Conservation (phyloP, 495 filamentous ascomycete genomes). For the Penicillium paradoxum region DNA sequence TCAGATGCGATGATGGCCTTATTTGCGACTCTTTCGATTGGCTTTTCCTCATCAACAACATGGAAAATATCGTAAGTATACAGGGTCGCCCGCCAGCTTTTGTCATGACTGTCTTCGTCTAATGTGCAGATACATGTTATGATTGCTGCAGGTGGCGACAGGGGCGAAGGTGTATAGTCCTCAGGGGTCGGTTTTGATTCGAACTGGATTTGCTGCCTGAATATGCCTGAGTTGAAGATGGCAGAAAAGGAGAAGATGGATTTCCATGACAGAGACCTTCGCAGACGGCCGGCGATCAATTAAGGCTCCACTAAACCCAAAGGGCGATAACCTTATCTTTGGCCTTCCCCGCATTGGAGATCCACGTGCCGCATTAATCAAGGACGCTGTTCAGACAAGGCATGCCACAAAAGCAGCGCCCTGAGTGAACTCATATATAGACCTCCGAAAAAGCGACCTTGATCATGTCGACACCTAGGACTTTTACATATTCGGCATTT, state of each 20-base stretch:
- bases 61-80: neutral
- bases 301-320: neutral
- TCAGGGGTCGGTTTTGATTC: too few species aligned
- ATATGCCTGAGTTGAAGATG: too few species aligned
- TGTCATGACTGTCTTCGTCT: neutral
- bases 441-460: conserved; percentile 20
- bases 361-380: neutral
- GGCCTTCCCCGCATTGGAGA: neutral
- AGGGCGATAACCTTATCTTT: neutral
- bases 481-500: too few species aligned
- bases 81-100: neutral
- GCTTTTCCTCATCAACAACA: conserved; percentile 10
- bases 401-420: neutral
- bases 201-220: too few species aligned
- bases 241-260: too few species aligned
- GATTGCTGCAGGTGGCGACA: neutral
- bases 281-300: too few species aligned
- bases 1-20: conserved; percentile 32
- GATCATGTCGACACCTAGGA: conserved; percentile 38
- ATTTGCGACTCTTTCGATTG: conserved; percentile 19
- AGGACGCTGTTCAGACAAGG: too few species aligned
- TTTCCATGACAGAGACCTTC: too few species aligned
- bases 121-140: neutral
- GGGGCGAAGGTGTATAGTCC: too few species aligned
- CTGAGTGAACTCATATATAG: neutral